Evolutionary conservation across 345 rosid species (phyloP), one percentile per base, ranked within the genome.

Genomic region (Lepidium aucheri): DNA sequence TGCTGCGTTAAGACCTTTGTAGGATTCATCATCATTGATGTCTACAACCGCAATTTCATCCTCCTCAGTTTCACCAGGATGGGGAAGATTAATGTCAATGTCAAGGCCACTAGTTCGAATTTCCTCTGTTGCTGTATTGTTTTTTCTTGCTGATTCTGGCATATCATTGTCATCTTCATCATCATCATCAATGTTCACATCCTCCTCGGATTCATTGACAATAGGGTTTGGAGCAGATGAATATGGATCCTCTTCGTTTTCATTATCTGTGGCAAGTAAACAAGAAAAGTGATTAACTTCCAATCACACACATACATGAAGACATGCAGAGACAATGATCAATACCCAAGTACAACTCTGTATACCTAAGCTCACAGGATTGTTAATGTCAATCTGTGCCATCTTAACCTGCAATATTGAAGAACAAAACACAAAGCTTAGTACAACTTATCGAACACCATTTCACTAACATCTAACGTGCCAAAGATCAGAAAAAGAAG

Each of bases 21-120:
- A 61, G 3, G 68, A 75, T 18, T 84, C 95, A 7, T 81, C 88
- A 14, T 84, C 94, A 47, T 83, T 81, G 17, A 76, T 77, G 53
- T 90, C 97, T 44, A 91, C 91, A 73, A 84, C 90, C 16, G 94
- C 91, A 68, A 86, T 88, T 82, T 88, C 97, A 68, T 82, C 90
- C 9, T 79, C 95, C 2, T 79, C 95, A 10, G 70, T 59, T 45
- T 83, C 80, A 46, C 33, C 63, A 39, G 80, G 92, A 34, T 68
- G 89, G 0, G 83, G 91, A 65, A 77, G 53, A 53, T 80, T 82
- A 46, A 89, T 85, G 78, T 89, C 85, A 3, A 86, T 84, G 43
- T 81, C 85, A 35, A 86, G 83, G 20, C 78, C 73, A 38, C 76
- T 71, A 9, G 69, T 39, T 39, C 41, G 78, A 57, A 63, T 65